Base-by-base conservation (phyloP, 2,329 filamentous ascomycete genomes). In the Stylonectria norvegica region DNA sequence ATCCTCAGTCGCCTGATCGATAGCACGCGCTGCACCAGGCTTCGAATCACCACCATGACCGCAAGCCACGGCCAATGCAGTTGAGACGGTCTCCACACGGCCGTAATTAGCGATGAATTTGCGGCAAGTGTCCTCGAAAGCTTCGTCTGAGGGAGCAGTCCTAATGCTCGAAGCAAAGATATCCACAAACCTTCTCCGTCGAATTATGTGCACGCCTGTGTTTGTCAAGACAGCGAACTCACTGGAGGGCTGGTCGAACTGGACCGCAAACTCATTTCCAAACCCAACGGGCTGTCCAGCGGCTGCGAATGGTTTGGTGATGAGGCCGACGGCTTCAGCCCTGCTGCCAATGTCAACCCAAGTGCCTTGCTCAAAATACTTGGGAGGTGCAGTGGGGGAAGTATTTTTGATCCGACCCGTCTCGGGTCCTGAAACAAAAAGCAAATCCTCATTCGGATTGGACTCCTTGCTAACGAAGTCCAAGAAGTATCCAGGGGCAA, bases 231-330 rank as follows among this genome's bases (percentile, higher is more conserved):
- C 81, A 1, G 91, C 93, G 49, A 97, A 82, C 59, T 98, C 91
- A 36, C 85, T 81, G 0, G 85, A 77, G 0, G 82, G 73, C 44
- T 86, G 76, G 57, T 98, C 93, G 55, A 93, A 98, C 55, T 98
- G 94, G n/a, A 95, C 85, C 2, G 93, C 89, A 40, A 97, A 72
- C 66, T 98, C 93, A 54, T 98, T 98, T 9, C 91, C 90, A 56
- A 95, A 97, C 0, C 90, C 91, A 16, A 81, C 61, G 0, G 87
- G 86, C 18, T 79, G 77, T 9, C 68, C 68, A 1, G 81, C 75
- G 8, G 86, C 85, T 12, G 81, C 76, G 53, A 89, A 91, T 0
- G 86, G 79, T 34, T 78, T 76, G 1, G 85, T 87, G 19, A 89
- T 79, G 10, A 89, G 67, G 2, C 89, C 89, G 41, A 96, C 79